Evolutionary conservation across 495 filamentous ascomycete species (phyloP).

Genomic region (Xylaria acuta): DNA sequence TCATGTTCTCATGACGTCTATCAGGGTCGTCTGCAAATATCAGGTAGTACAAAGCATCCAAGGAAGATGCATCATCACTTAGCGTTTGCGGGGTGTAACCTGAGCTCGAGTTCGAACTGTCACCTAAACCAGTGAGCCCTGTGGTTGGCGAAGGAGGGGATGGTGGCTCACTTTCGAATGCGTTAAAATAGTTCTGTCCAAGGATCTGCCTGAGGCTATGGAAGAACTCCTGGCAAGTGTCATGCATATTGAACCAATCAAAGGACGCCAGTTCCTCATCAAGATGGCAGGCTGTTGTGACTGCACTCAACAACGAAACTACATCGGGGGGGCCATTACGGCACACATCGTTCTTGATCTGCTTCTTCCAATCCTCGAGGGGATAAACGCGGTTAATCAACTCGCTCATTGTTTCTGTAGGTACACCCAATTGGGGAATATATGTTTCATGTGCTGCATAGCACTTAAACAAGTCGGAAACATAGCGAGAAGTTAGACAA

Average conservation of each 20-base stretch:
- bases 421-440: not conserved
- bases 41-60: conserved; percentile 14
- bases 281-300: not conserved
- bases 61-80: not conserved
- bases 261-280: conserved; percentile 4
- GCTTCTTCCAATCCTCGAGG: not conserved
- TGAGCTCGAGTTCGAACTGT: not conserved
- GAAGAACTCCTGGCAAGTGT: conserved; percentile 3
- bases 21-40: not conserved
- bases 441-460: not conserved
- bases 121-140: not conserved
- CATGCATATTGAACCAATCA: not conserved
- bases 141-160: not conserved
- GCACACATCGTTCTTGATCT: not conserved
- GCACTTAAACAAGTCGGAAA: not conserved
- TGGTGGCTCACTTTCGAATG: not conserved
- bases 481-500: not conserved
- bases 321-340: not conserved
- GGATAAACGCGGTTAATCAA: not conserved
- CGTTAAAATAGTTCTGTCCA: not conserved
- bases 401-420: not conserved
- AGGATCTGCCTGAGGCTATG: not conserved
- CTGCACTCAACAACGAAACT: not conserved
- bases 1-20: not conserved
- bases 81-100: not conserved